Percentiles rank a stretch among this genome's conserved stretches.
phyloP scores from a whole-genome alignment of 352 stramenopile genomes.

The Albugo laibachii region DNA sequence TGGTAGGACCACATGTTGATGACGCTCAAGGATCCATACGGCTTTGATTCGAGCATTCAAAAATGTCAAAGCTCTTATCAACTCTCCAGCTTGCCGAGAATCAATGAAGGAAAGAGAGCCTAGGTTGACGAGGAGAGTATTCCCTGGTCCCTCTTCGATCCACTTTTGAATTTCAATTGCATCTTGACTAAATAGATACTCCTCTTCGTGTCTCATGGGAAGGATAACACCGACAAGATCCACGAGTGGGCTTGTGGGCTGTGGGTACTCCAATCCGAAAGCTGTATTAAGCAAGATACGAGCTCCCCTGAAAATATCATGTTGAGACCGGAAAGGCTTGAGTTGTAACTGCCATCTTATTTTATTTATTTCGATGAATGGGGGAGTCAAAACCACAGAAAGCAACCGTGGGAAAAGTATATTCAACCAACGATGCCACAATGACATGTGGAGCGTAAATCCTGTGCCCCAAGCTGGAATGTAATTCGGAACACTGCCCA shows the following conservation, averaged over 20 bases:
- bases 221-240: conserved; percentile 59
- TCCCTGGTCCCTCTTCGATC: conserved; percentile 9
- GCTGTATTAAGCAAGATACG: conserved; percentile 79
- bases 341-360: conserved; percentile 57
- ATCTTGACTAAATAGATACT: background rate
- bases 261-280: conserved; percentile 64
- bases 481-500: conserved; percentile 49
- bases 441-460: conserved; percentile 61
- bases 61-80: conserved; percentile 35
- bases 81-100: conserved; percentile 47
- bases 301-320: conserved; percentile 74
- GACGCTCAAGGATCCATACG: conserved; percentile 52
- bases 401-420: conserved; percentile 72
- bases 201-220: conserved; percentile 12
- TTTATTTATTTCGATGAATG: conserved; percentile 81
- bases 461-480: conserved; percentile 70
- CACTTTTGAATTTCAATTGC: conserved; percentile 8
- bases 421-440: conserved; percentile 81
- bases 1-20: conserved; percentile 46
- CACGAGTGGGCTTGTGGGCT: conserved; percentile 55
- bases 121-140: conserved; percentile 56
- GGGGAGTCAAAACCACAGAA: conserved; percentile 68
- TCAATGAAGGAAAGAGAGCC: conserved; percentile 68
- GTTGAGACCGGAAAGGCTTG: conserved; percentile 53
- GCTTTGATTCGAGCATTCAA: conserved; percentile 32